phyloP scores from a whole-genome alignment of 495 filamentous ascomycete species.

The Penicillium cataractarum region DNA sequence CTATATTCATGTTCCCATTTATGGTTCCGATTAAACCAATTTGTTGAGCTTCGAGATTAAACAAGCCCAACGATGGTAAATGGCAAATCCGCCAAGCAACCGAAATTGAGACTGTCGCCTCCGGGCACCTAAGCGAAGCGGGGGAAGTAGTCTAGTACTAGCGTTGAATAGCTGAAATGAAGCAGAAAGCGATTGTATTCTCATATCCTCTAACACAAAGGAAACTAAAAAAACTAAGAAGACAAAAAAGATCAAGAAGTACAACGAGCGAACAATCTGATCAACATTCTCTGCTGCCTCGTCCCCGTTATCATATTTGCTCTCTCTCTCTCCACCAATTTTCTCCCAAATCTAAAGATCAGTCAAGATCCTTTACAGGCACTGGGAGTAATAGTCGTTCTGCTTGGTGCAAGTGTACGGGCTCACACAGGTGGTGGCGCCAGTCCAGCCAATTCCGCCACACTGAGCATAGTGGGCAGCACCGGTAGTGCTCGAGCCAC shows the following conservation, averaged over 20 bases:
- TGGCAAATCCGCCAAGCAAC: not conserved
- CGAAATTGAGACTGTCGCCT: not conserved
- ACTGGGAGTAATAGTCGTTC: slow-evolving; percentile 51
- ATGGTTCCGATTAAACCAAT: too few species aligned
- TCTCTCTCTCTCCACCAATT: not conserved
- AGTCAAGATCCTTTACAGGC: slow-evolving; percentile 32
- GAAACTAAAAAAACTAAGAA: not conserved
- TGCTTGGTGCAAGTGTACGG: slow-evolving; percentile 41
- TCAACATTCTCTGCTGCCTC: not conserved
- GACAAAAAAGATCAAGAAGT: not conserved
- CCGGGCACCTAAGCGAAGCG: not conserved
- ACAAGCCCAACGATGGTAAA: not conserved
- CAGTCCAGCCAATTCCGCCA: slow-evolving; percentile 52
- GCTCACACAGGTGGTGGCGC: slow-evolving; percentile 50
- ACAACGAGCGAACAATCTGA: not conserved
- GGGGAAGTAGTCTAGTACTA: not conserved
- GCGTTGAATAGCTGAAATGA: not conserved
- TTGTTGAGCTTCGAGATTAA: not conserved
- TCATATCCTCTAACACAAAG: not conserved
- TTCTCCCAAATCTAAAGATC: not conserved
- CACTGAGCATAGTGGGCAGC: slow-evolving; percentile 51
- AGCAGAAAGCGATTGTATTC: not conserved
- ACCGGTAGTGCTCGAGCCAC: slow-evolving; percentile 28
- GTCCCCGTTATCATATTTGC: not conserved
- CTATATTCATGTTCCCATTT: not conserved